These are phyloP conservation scores for Silene latifolia DNA, from an alignment of 148 eudicot species.

Conservation along the genomic window DNA sequence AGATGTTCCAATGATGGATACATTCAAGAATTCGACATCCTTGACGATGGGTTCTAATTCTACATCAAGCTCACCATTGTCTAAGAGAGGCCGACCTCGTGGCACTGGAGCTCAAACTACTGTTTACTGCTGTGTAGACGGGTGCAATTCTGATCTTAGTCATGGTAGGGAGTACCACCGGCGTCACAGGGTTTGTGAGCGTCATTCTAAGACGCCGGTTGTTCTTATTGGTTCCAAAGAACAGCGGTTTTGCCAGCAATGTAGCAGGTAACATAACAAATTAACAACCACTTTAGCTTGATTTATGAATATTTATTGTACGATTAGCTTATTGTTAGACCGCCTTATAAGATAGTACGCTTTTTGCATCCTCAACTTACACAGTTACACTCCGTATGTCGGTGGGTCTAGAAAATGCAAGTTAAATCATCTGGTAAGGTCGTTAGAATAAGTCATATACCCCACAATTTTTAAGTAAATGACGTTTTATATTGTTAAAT, in stretches of 20 bases:
- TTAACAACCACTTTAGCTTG: no score
- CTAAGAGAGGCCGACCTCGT: slow-evolving; percentile 39
- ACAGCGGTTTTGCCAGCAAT: slow-evolving; percentile 78
- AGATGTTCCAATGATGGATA: slow-evolving; percentile 11
- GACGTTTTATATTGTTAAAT: neutral
- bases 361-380: neutral
- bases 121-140: slow-evolving; percentile 64
- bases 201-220: slow-evolving; percentile 63
- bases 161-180: slow-evolving; percentile 62
- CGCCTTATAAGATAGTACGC: neutral
- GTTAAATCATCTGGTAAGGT: neutral
- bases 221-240: slow-evolving; percentile 56
- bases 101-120: slow-evolving; percentile 21
- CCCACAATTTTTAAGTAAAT: neutral
- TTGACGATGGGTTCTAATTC: slow-evolving; percentile 35
- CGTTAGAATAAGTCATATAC: neutral
- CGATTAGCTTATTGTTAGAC: neutral
- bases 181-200: slow-evolving; percentile 73
- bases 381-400: neutral
- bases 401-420: neutral
- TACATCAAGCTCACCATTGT: slow-evolving; percentile 31
- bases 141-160: slow-evolving; percentile 62
- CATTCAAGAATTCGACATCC: slow-evolving; percentile 9
- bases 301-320: no score
- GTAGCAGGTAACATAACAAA: slow-evolving; percentile 53